phyloP scores from a whole-genome alignment of 768 basidiomycete species.

The Polyporus arcularius region DNA sequence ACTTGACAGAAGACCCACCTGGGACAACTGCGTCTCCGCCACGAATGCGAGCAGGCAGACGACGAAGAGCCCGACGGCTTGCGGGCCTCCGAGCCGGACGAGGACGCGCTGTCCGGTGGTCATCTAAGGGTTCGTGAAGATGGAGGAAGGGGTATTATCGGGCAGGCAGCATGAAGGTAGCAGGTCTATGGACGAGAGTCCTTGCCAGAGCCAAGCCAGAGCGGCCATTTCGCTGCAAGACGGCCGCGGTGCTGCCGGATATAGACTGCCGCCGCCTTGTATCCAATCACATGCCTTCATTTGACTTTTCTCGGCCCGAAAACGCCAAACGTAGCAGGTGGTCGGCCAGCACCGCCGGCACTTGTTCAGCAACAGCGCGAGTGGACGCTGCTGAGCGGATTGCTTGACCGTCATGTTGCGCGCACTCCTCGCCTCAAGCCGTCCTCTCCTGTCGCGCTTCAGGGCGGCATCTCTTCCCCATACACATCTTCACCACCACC shows the following conservation, averaged over 20 bases:
- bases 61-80: conserved; percentile 57
- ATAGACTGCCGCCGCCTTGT: neutral
- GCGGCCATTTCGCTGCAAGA: too few species aligned
- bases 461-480: conserved; percentile 33
- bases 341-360: neutral
- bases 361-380: neutral
- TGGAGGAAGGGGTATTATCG: neutral
- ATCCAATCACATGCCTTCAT: conserved; percentile 2
- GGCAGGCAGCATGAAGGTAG: conserved; percentile 9
- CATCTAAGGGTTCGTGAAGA: conserved; percentile 5
- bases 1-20: conserved; percentile 45
- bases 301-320: neutral
- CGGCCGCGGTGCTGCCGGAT: too few species aligned
- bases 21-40: conserved; percentile 71
- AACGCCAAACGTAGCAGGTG: neutral
- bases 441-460: conserved; percentile 60
- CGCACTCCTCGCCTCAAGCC: conserved; percentile 60
- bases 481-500: conserved; percentile 17
- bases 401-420: conserved; percentile 52
- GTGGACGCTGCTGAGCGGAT: neutral
- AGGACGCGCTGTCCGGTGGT: conserved; percentile 11
- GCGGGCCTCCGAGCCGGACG: conserved; percentile 43
- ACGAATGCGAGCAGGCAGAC: conserved; percentile 72
- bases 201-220: neutral
- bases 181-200: conserved; percentile 5